phyloP scores from a whole-genome alignment of 257 asterid genomes.

The Coffea canephora region DNA sequence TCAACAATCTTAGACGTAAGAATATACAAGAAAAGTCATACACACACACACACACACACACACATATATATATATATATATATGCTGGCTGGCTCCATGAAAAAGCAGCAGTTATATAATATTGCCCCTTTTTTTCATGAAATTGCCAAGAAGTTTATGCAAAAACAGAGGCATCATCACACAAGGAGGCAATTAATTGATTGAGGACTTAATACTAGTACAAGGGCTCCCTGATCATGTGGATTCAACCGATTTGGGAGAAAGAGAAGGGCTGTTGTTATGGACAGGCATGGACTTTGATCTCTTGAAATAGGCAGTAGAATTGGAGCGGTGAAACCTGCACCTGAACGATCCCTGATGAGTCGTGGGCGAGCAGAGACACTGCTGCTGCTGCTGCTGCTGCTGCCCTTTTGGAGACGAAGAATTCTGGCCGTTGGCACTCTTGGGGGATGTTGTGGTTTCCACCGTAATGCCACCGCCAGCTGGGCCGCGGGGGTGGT shows the following conservation, averaged over 20 bases:
- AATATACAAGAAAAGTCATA: not conserved
- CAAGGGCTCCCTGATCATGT: conserved; percentile 11
- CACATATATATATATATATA: not conserved
- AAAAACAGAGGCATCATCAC: not conserved
- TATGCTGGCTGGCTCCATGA: not conserved
- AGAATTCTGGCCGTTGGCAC: not conserved
- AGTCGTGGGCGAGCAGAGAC: conserved; percentile 56
- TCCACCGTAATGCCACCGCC: conserved; percentile 10
- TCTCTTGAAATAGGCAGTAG: conserved; percentile 30
- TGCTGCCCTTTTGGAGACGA: conserved; percentile 33
- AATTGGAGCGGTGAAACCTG: conserved; percentile 40
- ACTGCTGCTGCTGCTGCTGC: conserved; percentile 31
- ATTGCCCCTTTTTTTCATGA: not conserved
- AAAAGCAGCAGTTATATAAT: not conserved
- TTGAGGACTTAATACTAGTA: not conserved
- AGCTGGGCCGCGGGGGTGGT: not conserved
- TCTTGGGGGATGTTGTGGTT: conserved; percentile 20
- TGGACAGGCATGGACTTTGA: conserved; percentile 40
- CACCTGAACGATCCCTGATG: conserved; percentile 58
- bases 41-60: too few species aligned
- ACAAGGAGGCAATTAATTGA: not conserved
- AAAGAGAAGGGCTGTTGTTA: conserved; percentile 10
- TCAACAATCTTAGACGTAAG: not conserved
- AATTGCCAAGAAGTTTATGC: not conserved
- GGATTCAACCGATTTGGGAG: conserved; percentile 29